Evolutionary conservation across 441 rosid species (phyloP).

Genomic region (Erysimum cheiri): DNA sequence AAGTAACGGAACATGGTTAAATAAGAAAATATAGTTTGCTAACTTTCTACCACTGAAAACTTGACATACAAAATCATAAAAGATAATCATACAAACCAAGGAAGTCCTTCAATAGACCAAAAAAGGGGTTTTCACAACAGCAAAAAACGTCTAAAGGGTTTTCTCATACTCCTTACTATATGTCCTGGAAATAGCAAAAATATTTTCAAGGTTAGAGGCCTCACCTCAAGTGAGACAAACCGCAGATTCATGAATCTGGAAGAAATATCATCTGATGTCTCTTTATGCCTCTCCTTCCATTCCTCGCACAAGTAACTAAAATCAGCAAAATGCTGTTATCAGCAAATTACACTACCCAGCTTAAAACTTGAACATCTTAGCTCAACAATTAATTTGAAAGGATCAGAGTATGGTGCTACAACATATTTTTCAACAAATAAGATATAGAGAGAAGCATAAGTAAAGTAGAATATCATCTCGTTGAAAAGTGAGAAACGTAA

Average conservation of each 20-base stretch:
- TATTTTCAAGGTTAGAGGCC: conserved; percentile 28
- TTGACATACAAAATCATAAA: conserved; percentile 3
- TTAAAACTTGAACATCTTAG: conserved; percentile 36
- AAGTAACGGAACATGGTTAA: conserved; percentile 1
- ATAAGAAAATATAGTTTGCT: neutral
- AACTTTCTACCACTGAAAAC: conserved; percentile 22
- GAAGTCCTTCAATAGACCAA: neutral
- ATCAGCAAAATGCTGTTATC: conserved; percentile 24
- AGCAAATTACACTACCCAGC: conserved; percentile 36
- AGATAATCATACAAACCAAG: neutral
- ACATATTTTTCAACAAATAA: conserved; percentile 3
- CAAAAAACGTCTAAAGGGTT: neutral
- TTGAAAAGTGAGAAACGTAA: conserved; percentile 4
- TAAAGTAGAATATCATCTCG: conserved; percentile 15
- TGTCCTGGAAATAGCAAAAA: conserved; percentile 10
- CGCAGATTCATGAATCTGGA: conserved; percentile 68
- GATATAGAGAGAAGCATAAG: neutral
- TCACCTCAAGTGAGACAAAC: conserved; percentile 73
- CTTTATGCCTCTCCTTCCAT: conserved; percentile 69
- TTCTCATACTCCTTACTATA: conserved; percentile 6
- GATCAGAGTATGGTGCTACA: conserved; percentile 26
- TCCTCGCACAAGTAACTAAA: conserved; percentile 70
- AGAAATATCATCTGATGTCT: conserved; percentile 56
- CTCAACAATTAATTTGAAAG: conserved; percentile 15
- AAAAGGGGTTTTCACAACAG: conserved; percentile 8